phyloP scores from a whole-genome alignment of 495 filamentous ascomycete species.

The Trypethelium eluteriae region DNA sequence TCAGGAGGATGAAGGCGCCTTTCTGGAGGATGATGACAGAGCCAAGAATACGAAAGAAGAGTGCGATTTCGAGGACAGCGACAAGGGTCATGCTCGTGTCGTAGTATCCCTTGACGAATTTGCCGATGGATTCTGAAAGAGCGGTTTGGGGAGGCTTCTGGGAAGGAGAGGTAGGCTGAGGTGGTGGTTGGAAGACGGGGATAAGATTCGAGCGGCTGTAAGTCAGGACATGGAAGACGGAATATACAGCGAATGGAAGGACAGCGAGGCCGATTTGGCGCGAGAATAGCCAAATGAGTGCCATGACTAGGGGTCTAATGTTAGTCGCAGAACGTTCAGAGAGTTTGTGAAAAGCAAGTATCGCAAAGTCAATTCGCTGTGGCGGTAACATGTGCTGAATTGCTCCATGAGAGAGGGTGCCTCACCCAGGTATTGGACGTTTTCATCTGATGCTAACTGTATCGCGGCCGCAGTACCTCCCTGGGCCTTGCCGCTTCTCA shows the following conservation, averaged over 20 bases:
- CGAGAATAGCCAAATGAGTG: conserved; percentile 87
- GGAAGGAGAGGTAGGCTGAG: conserved; percentile 47
- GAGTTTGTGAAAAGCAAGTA: neutral
- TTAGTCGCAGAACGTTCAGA: neutral
- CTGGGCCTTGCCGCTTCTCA: conserved; percentile 45
- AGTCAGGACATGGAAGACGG: conserved; percentile 93
- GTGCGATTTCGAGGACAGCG: conserved; percentile 44
- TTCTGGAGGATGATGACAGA: conserved; percentile 77
- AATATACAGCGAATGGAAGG: conserved; percentile 93
- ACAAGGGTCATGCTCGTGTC: conserved; percentile 53
- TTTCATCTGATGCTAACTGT: conserved; percentile 75
- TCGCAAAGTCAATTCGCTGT: neutral
- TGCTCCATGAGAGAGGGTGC: conserved; percentile 17
- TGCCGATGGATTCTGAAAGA: conserved; percentile 70
- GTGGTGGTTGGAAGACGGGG: conserved; percentile 48
- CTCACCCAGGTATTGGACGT: conserved; percentile 94
- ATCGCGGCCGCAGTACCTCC: conserved; percentile 40
- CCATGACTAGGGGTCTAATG: conserved; percentile 53
- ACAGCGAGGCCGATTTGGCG: conserved; percentile 84
- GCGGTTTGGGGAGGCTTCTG: conserved; percentile 40
- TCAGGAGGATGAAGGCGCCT: conserved; percentile 79
- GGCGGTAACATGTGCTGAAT: neutral
- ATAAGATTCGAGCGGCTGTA: conserved; percentile 66
- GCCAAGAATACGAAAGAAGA: conserved; percentile 74
- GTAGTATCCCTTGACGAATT: conserved; percentile 97